Percentiles rank a stretch among this genome's conserved stretches.
Conservation (phyloP, 2,329 filamentous ascomycete genomes). For the Huntiella savannae region DNA sequence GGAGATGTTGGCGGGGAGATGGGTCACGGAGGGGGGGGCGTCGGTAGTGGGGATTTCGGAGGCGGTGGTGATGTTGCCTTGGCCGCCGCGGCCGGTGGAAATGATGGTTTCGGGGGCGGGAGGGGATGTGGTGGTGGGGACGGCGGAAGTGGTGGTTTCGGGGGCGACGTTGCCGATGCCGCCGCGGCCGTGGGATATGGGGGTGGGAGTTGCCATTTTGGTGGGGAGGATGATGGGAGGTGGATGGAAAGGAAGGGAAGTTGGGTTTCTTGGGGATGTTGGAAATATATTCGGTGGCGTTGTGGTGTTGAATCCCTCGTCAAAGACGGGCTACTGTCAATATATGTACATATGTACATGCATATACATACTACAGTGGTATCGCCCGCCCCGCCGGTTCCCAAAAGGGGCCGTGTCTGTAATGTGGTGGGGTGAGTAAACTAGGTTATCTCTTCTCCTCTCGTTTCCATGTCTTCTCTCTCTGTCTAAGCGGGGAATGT, state of each 20-base stretch:
- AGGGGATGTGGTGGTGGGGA: slow-evolving; percentile 36
- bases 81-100: slow-evolving; percentile 41
- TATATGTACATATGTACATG: too few species aligned
- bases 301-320: too few species aligned
- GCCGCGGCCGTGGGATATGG: slow-evolving; percentile 42
- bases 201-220: slow-evolving; percentile 19
- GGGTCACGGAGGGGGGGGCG: slow-evolving; percentile 32
- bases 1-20: slow-evolving; percentile 34
- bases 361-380: too few species aligned
- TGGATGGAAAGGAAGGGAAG: background rate
- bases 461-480: too few species aligned
- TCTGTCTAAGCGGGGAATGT: too few species aligned
- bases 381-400: too few species aligned
- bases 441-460: too few species aligned
- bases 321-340: too few species aligned
- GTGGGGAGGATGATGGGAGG: slow-evolving; percentile 18
- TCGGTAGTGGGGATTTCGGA: slow-evolving; percentile 30
- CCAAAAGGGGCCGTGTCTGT: too few species aligned
- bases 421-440: too few species aligned
- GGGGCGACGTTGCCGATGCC: slow-evolving; percentile 41
- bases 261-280: background rate
- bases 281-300: background rate
- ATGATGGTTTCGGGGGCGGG: slow-evolving; percentile 23
- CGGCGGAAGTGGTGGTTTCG: slow-evolving; percentile 25
- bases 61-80: slow-evolving; percentile 36